These are phyloP conservation scores for Trametes punicea DNA, from an alignment of 768 basidiomycete species.

Conservation along the genomic window DNA sequence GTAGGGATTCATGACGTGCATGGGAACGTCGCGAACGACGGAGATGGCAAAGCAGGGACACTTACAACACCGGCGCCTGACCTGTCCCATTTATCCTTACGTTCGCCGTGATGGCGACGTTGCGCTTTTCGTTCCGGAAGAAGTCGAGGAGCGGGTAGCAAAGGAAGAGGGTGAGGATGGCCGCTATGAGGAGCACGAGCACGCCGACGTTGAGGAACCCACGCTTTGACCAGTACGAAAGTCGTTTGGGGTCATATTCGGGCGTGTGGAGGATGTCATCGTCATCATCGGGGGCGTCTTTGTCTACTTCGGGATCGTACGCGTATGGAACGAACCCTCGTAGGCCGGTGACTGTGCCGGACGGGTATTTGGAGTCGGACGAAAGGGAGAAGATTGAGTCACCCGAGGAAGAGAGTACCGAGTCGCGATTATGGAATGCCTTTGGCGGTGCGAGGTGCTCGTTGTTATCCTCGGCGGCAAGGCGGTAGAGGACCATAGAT, in stretches of 20 bases:
- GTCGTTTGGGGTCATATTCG: slow-evolving; percentile 31
- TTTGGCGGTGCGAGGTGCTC: slow-evolving; percentile 34
- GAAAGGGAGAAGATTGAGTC: slow-evolving; percentile 49
- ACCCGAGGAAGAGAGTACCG: slow-evolving; percentile 49
- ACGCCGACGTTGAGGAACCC: slow-evolving; percentile 69
- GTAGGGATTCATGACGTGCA: not conserved
- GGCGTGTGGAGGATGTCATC: slow-evolving; percentile 78
- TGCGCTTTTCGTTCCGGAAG: slow-evolving; percentile 38
- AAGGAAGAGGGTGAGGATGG: slow-evolving; percentile 72
- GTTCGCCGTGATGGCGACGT: slow-evolving; percentile 55
- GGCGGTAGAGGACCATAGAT: slow-evolving; percentile 67
- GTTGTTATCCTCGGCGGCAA: slow-evolving; percentile 42
- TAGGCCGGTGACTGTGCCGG: slow-evolving; percentile 28
- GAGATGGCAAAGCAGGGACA: not conserved
- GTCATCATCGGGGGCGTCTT: slow-evolving; percentile 53
- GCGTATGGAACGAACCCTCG: slow-evolving; percentile 58
- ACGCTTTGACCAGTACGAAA: slow-evolving; percentile 41
- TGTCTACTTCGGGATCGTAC: slow-evolving; percentile 62
- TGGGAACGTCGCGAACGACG: not conserved
- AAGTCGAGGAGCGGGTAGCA: slow-evolving; percentile 74
- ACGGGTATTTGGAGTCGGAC: slow-evolving; percentile 66
- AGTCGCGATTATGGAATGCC: slow-evolving; percentile 32
- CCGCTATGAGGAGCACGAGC: slow-evolving; percentile 56
- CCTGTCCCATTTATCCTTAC: slow-evolving; percentile 65
- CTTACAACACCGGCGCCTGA: slow-evolving; percentile 46